Percentiles rank a stretch among this genome's conserved stretches.
Evolutionary conservation across 1,284 basidiomycete species (phyloP).

Genomic region (Neolentinus lepideus): DNA sequence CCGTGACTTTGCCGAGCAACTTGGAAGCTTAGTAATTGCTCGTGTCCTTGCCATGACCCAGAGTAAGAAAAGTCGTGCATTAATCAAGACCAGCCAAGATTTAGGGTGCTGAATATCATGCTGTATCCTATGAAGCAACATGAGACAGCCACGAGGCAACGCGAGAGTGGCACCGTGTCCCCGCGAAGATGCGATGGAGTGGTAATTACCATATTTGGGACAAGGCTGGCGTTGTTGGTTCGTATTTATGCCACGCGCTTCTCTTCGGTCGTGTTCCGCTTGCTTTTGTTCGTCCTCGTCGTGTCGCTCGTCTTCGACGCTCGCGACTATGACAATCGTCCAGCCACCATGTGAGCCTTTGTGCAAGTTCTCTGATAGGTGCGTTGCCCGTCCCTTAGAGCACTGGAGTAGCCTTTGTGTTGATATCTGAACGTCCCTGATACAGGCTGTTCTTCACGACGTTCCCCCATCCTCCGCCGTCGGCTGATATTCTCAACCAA

Average conservation of each 20-base stretch:
- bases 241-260: conserved; percentile 2
- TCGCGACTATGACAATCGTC: conserved; percentile 24
- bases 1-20: no score
- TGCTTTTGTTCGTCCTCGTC: not conserved
- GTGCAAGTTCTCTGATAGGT: conserved; percentile 72
- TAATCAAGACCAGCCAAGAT: no score
- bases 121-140: no score
- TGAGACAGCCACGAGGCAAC: not conserved
- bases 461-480: conserved; percentile 65
- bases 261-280: conserved; percentile 4
- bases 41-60: no score
- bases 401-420: conserved; percentile 5
- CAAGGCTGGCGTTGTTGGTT: conserved; percentile 1
- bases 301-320: conserved; percentile 3
- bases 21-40: no score
- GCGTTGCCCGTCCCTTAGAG: conserved; percentile 14
- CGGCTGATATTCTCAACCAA: conserved; percentile 51
- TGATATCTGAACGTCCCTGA: conserved; percentile 6
- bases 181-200: not conserved
- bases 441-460: conserved; percentile 76
- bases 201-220: not conserved
- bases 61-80: no score
- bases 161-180: not conserved
- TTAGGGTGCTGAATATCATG: no score
- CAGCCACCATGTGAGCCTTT: conserved; percentile 62